Evolutionary conservation across 768 basidiomycete species (phyloP).

Genomic region (Hericium alpestre): DNA sequence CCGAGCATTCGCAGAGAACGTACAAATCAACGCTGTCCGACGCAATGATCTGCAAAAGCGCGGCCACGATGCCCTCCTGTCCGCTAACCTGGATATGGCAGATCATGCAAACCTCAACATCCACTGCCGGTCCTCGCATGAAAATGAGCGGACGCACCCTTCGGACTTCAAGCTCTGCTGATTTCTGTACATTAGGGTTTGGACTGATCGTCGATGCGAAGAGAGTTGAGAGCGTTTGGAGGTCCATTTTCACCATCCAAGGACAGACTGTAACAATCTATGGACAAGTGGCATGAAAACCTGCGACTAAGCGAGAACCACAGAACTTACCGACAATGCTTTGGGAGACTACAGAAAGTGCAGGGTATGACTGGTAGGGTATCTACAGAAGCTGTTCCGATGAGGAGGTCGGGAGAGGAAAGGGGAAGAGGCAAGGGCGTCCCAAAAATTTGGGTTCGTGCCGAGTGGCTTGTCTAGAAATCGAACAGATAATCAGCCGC

Average conservation of each 20-base stretch:
- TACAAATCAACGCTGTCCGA: constrained; percentile 69
- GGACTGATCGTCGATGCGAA: constrained; percentile 73
- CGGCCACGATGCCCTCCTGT: constrained; percentile 76
- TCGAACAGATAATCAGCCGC: constrained; percentile 7
- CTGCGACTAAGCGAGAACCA: too few relatives aligned
- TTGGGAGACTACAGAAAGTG: too few relatives aligned
- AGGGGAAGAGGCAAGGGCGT: neutral
- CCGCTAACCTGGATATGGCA: constrained; percentile 45
- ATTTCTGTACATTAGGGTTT: constrained; percentile 79
- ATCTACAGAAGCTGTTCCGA: constrained; percentile 1
- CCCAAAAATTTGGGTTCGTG: neutral
- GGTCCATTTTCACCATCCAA: constrained; percentile 40
- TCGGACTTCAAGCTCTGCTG: constrained; percentile 80
- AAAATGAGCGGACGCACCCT: constrained; percentile 39
- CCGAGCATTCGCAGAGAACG: constrained; percentile 33
- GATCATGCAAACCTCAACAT: constrained; percentile 6
- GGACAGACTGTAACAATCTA: too few relatives aligned
- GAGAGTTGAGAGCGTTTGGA: constrained; percentile 64
- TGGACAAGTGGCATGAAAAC: too few relatives aligned
- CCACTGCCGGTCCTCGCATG: neutral
- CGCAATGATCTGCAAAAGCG: constrained; percentile 77
- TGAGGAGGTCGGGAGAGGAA: neutral
- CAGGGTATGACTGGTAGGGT: constrained; percentile 6
- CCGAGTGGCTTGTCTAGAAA: constrained; percentile 5
- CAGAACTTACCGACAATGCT: too few relatives aligned